Evolutionary conservation across 192 early-diverging fungal species (phyloP).

Genomic region (Chytriomyces sp.): DNA sequence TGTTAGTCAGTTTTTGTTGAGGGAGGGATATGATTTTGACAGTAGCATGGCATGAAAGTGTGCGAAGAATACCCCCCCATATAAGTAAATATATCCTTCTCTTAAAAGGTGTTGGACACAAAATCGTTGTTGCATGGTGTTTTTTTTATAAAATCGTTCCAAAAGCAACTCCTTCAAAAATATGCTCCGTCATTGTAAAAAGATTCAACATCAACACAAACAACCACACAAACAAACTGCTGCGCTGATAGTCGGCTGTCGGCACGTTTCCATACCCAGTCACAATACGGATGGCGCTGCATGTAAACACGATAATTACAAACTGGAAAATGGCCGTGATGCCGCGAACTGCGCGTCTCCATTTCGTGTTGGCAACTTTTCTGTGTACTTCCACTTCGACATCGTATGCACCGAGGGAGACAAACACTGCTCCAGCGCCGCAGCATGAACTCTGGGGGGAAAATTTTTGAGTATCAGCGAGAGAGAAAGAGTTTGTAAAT

Average conservation of each 20-base stretch:
- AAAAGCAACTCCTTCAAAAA: slow-evolving; percentile 47
- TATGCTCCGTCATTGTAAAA: slow-evolving; percentile 51
- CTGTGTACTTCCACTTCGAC: slow-evolving; percentile 39
- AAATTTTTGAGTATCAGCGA: not conserved
- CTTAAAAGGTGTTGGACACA: no score
- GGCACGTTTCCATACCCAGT: slow-evolving; percentile 18
- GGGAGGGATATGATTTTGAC: slow-evolving; percentile 32
- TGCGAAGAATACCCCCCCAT: no score
- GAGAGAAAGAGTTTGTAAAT: not conserved
- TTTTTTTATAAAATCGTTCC: slow-evolving; percentile 7
- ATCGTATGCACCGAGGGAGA: slow-evolving; percentile 50
- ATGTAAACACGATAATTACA: slow-evolving; percentile 46
- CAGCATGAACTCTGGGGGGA: slow-evolving; percentile 53
- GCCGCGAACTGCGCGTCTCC: slow-evolving; percentile 37
- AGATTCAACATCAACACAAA: slow-evolving; percentile 49
- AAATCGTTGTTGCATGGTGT: no score
- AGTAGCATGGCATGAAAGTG: not conserved
- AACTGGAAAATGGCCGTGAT: slow-evolving; percentile 51
- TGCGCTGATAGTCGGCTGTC: slow-evolving; percentile 33
- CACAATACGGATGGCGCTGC: slow-evolving; percentile 47
- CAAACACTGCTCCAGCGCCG: slow-evolving; percentile 50
- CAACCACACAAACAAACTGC: slow-evolving; percentile 47
- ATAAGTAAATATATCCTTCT: no score
- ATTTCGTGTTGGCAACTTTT: slow-evolving; percentile 33
- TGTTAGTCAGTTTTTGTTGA: slow-evolving; percentile 30